Evolutionary conservation across 768 basidiomycete genomes (phyloP).

Genomic region (Termitomyces eurrhizus): DNA sequence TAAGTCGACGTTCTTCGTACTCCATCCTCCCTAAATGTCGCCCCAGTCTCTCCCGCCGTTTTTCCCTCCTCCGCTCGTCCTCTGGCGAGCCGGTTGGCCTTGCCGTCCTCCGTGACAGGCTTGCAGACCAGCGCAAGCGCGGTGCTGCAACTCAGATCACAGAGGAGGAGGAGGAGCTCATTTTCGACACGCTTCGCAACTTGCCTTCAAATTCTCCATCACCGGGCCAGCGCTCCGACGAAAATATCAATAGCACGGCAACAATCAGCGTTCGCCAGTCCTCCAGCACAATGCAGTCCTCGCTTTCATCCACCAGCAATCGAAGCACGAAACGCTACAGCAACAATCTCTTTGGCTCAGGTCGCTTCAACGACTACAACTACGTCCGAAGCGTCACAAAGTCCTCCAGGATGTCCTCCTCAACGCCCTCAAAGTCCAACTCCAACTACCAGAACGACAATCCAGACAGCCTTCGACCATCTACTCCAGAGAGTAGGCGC

Average conservation of each 20-base stretch:
- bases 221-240: conserved; percentile 30
- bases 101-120: conserved; percentile 58
- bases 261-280: conserved; percentile 31
- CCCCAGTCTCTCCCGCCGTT: conserved; percentile 73
- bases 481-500: conserved; percentile 49
- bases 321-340: conserved; percentile 70
- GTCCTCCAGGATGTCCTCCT: conserved; percentile 41
- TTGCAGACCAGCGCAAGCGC: conserved; percentile 74
- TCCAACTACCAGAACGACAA: conserved; percentile 28
- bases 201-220: conserved; percentile 32
- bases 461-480: conserved; percentile 43
- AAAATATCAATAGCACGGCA: conserved; percentile 23
- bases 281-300: conserved; percentile 31
- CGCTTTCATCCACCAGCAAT: conserved; percentile 35
- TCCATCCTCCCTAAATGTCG: background rate
- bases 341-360: conserved; percentile 84
- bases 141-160: conserved; percentile 67
- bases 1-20: conserved; percentile 33
- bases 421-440: conserved; percentile 46
- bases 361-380: conserved; percentile 70
- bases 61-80: conserved; percentile 71
- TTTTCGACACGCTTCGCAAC: conserved; percentile 66
- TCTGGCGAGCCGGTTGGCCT: conserved; percentile 63
- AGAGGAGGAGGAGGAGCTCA: conserved; percentile 83
- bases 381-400: conserved; percentile 58